Conservation (phyloP, 768 basidiomycete genomes). For the Lyophyllum decastes region DNA sequence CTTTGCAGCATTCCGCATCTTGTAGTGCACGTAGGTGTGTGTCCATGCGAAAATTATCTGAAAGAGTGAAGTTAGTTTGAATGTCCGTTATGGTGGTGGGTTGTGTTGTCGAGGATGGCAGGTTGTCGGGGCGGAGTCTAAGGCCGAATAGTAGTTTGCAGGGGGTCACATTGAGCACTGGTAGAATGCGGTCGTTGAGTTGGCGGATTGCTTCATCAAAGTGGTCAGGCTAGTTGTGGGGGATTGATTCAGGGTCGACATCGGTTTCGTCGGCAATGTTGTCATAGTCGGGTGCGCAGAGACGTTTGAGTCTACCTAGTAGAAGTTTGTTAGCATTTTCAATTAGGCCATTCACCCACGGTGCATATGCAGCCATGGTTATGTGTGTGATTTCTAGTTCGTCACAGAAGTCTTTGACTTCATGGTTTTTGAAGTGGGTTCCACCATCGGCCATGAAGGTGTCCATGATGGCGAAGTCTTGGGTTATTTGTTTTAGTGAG, state of each 20-base stretch:
- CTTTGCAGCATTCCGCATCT: slow-evolving; percentile 1
- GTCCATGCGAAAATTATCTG: neutral
- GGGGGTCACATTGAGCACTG: neutral
- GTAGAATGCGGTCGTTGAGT: neutral
- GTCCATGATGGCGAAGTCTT: too few relatives aligned
- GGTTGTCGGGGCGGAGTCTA: neutral
- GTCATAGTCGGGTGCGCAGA: neutral
- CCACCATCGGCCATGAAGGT: slow-evolving; percentile 21
- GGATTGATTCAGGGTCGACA: neutral
- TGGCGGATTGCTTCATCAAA: neutral
- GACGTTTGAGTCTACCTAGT: neutral
- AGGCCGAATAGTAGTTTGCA: neutral
- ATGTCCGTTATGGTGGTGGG: neutral
- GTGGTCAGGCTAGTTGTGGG: neutral
- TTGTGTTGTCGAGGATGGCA: neutral
- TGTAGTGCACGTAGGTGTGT: neutral
- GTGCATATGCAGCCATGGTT: neutral
- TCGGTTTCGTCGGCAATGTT: neutral
- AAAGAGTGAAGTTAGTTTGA: neutral
- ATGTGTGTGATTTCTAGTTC: slow-evolving; percentile 10
- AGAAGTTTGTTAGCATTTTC: neutral
- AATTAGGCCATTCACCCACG: neutral
- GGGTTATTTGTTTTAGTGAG: too few relatives aligned
- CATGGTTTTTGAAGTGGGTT: slow-evolving; percentile 7
- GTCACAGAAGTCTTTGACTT: slow-evolving; percentile 29